Base-by-base conservation (phyloP, 2,329 filamentous ascomycete species). In the Xylaria sp. region DNA sequence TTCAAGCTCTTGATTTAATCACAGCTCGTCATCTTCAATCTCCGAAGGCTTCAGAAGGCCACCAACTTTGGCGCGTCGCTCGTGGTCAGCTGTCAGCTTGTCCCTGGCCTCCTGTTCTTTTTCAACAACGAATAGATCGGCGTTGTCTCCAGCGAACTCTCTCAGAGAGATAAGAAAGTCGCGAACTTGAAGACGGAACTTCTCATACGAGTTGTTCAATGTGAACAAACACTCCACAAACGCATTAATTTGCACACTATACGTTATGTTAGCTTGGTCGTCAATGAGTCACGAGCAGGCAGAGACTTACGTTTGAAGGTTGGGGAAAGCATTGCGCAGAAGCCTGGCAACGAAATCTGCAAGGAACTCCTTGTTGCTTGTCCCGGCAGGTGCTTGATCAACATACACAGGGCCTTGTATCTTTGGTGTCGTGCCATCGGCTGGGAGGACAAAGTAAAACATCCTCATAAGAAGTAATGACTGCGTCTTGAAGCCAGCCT, bases 401-500 rank as follows among this genome's bases (percentile, higher is more conserved):
- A 89, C 88, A 82, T 98, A 99, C 73, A 99, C 93, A 0, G 95
- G 95, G 5, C 94, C 94, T 77, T 94, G 91, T 67, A 99, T 94
- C 86, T 97, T 98, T 64, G 94, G 91, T 33, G 89, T 86, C 12
- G 85, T 82, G 31, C 87, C 88, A 75, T 91, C 89, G 39, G 88
- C 88, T 1, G 89, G 89, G 74, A 94, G 89, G n/a, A 98, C 90
- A 66, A 98, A 94, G 86, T 94, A 97, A 84, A 99, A 97, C 88
- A 99, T 94, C 78, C 94, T 92, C 76, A 96, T 94, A 70, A 99
- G 84, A 58, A 99, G 86, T 88, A 96, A 92, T 3, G 94, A 94
- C 83, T 99, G 96, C 9, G 94, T 96, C 86, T 99, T 99, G 86
- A 99, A 99, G 0, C 96, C 96, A 70, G 96, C 96, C 85, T 99